A percentile compares a stretch with the other conserved stretches of the same genome.
Evolutionary conservation across 2,329 filamentous ascomycete genomes (phyloP).

Genomic region (Rasamsonia emersonii): DNA sequence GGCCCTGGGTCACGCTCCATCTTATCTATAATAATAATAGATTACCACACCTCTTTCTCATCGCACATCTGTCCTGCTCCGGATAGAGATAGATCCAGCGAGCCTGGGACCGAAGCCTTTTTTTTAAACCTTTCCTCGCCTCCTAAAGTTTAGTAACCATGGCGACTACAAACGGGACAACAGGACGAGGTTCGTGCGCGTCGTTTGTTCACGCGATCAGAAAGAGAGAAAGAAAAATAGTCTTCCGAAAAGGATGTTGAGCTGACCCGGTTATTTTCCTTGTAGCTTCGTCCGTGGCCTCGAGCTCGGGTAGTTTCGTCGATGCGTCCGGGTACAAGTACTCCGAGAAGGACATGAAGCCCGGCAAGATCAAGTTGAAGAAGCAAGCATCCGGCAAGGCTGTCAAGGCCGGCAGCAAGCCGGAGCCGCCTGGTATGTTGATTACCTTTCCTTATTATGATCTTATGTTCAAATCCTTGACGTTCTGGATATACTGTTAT

Average conservation of each 20-base stretch:
- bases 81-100: too few relatives aligned
- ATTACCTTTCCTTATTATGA: neutral
- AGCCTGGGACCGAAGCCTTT: too few relatives aligned
- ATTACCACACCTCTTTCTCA: too few relatives aligned
- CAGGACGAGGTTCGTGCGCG: constrained; percentile 28
- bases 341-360: constrained; percentile 36
- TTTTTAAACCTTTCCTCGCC: too few relatives aligned
- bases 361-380: constrained; percentile 37
- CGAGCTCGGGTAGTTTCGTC: constrained; percentile 29
- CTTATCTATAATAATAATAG: too few relatives aligned
- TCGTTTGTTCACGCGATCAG: constrained; percentile 8
- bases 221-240: neutral
- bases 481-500: too few relatives aligned
- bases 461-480: neutral
- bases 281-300: constrained; percentile 19
- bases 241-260: too few relatives aligned
- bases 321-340: constrained; percentile 40
- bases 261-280: neutral
- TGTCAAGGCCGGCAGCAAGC: constrained; percentile 26
- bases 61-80: too few relatives aligned
- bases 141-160: constrained; percentile 20
- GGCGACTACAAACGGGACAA: constrained; percentile 28
- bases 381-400: constrained; percentile 22
- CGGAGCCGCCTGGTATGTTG: constrained; percentile 12
- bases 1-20: too few relatives aligned